phyloP scores from a whole-genome alignment of 208 protist genomes.

The Strigomonas oncopelti region DNA sequence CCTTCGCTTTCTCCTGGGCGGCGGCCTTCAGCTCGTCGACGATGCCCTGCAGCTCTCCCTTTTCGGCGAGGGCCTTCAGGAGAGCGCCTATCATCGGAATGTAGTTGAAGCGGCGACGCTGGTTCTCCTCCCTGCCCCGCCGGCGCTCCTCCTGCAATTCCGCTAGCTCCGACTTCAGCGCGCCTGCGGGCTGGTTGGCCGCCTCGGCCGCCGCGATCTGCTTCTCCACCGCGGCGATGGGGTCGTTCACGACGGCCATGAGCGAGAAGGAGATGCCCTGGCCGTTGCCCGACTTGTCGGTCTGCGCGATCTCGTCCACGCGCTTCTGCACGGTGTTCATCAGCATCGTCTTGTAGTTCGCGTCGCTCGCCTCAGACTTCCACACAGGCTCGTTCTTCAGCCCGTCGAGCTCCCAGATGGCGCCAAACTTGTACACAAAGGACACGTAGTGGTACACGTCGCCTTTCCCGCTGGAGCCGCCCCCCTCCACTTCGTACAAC shows the following conservation, averaged over 20 bases:
- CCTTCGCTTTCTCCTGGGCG: slow-evolving; percentile 16
- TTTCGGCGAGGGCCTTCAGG: slow-evolving; percentile 91
- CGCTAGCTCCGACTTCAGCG: slow-evolving; percentile 55
- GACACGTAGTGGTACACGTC: slow-evolving; percentile 97
- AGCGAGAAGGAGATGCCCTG: slow-evolving; percentile 95
- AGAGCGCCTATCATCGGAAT: slow-evolving; percentile 94
- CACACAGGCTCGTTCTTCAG: slow-evolving; percentile 90
- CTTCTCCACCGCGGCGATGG: slow-evolving; percentile 58
- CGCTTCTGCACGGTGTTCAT: slow-evolving; percentile 84
- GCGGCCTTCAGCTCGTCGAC: slow-evolving; percentile 26
- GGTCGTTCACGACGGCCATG: slow-evolving; percentile 93
- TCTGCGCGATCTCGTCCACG: slow-evolving; percentile 66
- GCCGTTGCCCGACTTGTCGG: slow-evolving; percentile 40
- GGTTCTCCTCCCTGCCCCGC: slow-evolving; percentile 87
- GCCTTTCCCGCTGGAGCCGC: slow-evolving; percentile 28
- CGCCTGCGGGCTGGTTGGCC: slow-evolving; percentile 49
- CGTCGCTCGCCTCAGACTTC: slow-evolving; percentile 60
- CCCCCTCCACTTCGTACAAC: slow-evolving; percentile 18
- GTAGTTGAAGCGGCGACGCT: slow-evolving; percentile 97
- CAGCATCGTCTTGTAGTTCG: slow-evolving; percentile 59
- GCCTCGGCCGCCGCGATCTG: slow-evolving; percentile 41
- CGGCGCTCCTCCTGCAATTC: slow-evolving; percentile 41
- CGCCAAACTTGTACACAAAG: slow-evolving; percentile 90
- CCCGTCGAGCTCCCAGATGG: slow-evolving; percentile 98
- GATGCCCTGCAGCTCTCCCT: slow-evolving; percentile 77